Evolutionary conservation across 2,329 filamentous ascomycete species (phyloP), one percentile per base, ranked within the genome.

Genomic region (Verticillium nonalfalfae): DNA sequence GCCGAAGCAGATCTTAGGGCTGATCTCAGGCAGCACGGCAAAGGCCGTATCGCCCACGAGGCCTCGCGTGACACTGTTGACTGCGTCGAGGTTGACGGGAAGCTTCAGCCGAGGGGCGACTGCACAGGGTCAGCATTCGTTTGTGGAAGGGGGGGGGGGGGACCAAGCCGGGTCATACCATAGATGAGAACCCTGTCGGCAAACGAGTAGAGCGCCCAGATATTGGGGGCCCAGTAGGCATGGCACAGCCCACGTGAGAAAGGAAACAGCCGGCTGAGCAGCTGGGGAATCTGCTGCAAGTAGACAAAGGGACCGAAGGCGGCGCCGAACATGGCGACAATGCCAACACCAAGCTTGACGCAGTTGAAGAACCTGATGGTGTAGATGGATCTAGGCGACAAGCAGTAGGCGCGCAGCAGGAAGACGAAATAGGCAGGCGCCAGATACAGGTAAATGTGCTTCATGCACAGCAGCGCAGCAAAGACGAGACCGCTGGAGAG

Each of bases 121-220:
- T 91, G 69, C 4, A 56, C 31, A 21, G 15, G 26, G 66, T 81
- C 62, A 83, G 74, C 65, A 54, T 50, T 1, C 11, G 31, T 18
- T 4, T n/a, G 18, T n/a, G 21, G 4, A 3, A 21, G n/a, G 10
- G 2, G 26, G 26, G 26, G 26, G 26, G 26, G 26, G 26, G 26
- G 26, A 26, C 26, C 18, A 21, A n/a, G 45, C 9, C 15, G 4
- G 14, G 76, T 26, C 87, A 73, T 78, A 96, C 92, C 76, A 68
- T 87, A 85, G 63, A 99, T 97, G 66, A 99, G 73, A 7, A 92
- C 76, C 59, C 95, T 84, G 71, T 99, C 95, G 1, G 84, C 78
- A 72, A 98, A 97, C 0, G 95, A 97, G 76, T 99, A 99, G 72
- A 98, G 84, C 0, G 95, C 94, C 95, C 95, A 99, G 1, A 97